Evolutionary conservation across 768 basidiomycete genomes (phyloP).

Genomic region (Inosperma sp.): DNA sequence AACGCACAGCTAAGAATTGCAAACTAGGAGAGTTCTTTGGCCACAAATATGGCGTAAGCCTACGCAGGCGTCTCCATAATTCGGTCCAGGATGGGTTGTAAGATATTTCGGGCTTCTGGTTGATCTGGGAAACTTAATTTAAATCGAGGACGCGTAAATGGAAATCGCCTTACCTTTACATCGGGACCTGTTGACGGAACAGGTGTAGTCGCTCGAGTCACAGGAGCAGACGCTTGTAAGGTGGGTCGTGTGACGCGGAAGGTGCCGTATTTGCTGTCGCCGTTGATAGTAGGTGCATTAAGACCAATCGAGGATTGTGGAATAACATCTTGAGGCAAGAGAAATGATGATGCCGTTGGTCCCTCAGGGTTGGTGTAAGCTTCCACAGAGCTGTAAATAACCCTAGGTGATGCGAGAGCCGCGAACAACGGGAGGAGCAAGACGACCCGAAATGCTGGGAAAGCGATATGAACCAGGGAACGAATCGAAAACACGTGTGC

Average conservation of each 20-base stretch:
- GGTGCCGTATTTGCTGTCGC: constrained; percentile 70
- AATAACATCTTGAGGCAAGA: constrained; percentile 47
- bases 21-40: constrained; percentile 61
- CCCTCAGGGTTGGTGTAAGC: constrained; percentile 39
- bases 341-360: constrained; percentile 44
- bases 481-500: constrained; percentile 26
- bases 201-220: constrained; percentile 50
- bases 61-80: constrained; percentile 57
- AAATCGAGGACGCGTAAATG: background rate
- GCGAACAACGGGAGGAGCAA: constrained; percentile 57
- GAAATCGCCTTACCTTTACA: constrained; percentile 30
- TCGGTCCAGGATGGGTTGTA: constrained; percentile 71
- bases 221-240: constrained; percentile 48
- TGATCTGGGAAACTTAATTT: constrained; percentile 26
- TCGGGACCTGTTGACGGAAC: constrained; percentile 39
- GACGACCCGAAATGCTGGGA: constrained; percentile 63
- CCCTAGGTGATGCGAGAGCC: constrained; percentile 58
- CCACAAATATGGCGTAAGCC: constrained; percentile 80
- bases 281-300: constrained; percentile 35
- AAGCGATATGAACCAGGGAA: constrained; percentile 37
- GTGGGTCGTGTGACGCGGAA: constrained; percentile 53
- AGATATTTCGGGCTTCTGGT: constrained; percentile 47
- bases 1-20: constrained; percentile 63
- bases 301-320: constrained; percentile 49
- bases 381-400: constrained; percentile 54